phyloP scores from a whole-genome alignment of 495 filamentous ascomycete species.

The Tuber melanosporum region DNA sequence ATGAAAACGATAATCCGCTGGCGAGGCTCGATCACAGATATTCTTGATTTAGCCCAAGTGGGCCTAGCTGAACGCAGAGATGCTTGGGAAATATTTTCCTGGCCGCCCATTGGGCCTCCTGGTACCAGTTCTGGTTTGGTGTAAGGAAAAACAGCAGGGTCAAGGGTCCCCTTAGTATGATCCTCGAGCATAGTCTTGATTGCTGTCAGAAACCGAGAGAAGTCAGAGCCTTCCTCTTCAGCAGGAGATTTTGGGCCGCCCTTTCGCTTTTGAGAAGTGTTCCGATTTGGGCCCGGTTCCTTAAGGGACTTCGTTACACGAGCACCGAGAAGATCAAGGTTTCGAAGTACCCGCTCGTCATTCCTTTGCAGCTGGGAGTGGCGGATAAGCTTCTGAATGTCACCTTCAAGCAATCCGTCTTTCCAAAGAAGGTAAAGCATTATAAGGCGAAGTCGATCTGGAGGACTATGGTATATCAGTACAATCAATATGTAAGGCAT shows the following conservation, averaged over 20 bases:
- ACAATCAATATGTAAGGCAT: slow-evolving; percentile 43
- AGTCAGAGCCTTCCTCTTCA: slow-evolving; percentile 56
- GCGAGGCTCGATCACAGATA: slow-evolving; percentile 66
- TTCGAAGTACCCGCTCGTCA: slow-evolving; percentile 65
- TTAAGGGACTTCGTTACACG: slow-evolving; percentile 67
- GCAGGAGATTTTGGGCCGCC: slow-evolving; percentile 45
- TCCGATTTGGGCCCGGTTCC: slow-evolving; percentile 58
- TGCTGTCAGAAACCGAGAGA: slow-evolving; percentile 65
- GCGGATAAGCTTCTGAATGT: slow-evolving; percentile 74
- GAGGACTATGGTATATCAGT: slow-evolving; percentile 42
- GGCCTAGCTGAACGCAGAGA: slow-evolving; percentile 81
- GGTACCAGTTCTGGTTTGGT: slow-evolving; percentile 59
- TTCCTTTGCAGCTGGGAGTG: slow-evolving; percentile 71
- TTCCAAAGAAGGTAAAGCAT: slow-evolving; percentile 78
- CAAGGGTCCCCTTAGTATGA: slow-evolving; percentile 57
- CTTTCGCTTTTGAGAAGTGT: slow-evolving; percentile 56
- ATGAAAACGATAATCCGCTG: slow-evolving; percentile 93
- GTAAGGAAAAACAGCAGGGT: slow-evolving; percentile 70
- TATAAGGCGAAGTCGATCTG: slow-evolving; percentile 78
- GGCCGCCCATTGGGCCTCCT: slow-evolving; percentile 55
- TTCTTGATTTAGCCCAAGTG: slow-evolving; percentile 82
- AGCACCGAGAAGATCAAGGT: slow-evolving; percentile 75
- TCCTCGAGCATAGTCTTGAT: slow-evolving; percentile 75
- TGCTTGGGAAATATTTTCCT: slow-evolving; percentile 56
- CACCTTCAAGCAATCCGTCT: slow-evolving; percentile 79